These are phyloP conservation scores for Cyclocybe cylindracea DNA, from an alignment of 768 basidiomycete genomes.

Conservation along the genomic window DNA sequence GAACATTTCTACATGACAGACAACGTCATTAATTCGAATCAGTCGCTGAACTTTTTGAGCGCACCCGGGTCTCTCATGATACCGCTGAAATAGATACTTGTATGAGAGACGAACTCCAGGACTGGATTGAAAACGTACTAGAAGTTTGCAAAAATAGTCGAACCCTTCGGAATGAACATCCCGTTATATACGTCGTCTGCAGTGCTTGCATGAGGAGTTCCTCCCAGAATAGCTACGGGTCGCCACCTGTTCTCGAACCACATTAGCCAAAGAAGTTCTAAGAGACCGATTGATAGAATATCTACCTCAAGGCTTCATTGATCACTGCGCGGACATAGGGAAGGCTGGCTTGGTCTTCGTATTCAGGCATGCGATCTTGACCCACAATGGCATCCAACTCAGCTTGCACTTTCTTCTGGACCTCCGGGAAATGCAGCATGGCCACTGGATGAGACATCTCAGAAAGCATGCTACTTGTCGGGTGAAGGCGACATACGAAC, in stretches of 20 bases:
- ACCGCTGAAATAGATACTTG: slow-evolving; percentile 17
- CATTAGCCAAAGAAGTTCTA: not conserved
- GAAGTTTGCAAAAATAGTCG: slow-evolving; percentile 37
- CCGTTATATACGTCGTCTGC: slow-evolving; percentile 38
- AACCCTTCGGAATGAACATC: slow-evolving; percentile 39
- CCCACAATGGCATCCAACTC: slow-evolving; percentile 40
- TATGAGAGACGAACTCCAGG: not conserved
- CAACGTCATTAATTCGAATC: not conserved
- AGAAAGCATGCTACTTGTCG: not conserved
- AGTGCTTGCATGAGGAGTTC: slow-evolving; percentile 37
- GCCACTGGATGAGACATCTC: slow-evolving; percentile 23
- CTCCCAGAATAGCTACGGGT: slow-evolving; percentile 33
- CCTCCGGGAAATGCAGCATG: slow-evolving; percentile 38
- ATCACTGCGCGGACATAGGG: slow-evolving; percentile 38
- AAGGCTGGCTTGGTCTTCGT: slow-evolving; percentile 33
- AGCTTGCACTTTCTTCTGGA: slow-evolving; percentile 39
- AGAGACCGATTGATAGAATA: not conserved
- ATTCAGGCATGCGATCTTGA: slow-evolving; percentile 36
- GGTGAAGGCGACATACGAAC: slow-evolving; percentile 25
- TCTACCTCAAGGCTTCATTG: slow-evolving; percentile 37
- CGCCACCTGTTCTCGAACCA: slow-evolving; percentile 26
- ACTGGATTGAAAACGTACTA: slow-evolving; percentile 16
- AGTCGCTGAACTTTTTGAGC: not conserved
- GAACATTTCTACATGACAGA: slow-evolving; percentile 25
- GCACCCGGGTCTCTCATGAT: slow-evolving; percentile 33